A percentile compares a stretch with the other conserved stretches of the same genome.
Evolutionary conservation across 2,329 filamentous ascomycete species (phyloP).

Genomic region (Curvularia sp.): DNA sequence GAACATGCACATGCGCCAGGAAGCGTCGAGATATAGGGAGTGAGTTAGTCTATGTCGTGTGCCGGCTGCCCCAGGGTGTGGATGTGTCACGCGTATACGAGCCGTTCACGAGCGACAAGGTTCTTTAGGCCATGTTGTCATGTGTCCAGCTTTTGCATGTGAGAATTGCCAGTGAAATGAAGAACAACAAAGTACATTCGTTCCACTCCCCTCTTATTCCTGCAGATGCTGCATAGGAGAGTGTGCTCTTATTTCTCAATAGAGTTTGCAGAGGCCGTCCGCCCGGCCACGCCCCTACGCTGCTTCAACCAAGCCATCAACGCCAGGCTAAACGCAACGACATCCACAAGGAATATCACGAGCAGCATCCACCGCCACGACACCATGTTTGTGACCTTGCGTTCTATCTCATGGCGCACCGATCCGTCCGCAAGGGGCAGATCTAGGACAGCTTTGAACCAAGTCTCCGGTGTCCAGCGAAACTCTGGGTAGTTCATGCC

Average conservation of each 20-base stretch:
- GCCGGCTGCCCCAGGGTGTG: not conserved
- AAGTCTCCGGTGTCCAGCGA: conserved; percentile 46
- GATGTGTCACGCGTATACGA: conserved; percentile 4
- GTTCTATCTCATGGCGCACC: conserved; percentile 28
- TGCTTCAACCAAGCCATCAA: conserved; percentile 30
- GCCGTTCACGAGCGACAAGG: conserved; percentile 1
- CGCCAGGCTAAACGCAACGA: conserved; percentile 29
- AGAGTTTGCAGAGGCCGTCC: conserved; percentile 13
- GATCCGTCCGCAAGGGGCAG: conserved; percentile 33
- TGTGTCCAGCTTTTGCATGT: conserved; percentile 3
- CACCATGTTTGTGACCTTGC: conserved; percentile 36
- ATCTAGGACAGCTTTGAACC: conserved; percentile 43
- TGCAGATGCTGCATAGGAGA: not conserved
- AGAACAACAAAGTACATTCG: not conserved
- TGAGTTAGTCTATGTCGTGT: not conserved
- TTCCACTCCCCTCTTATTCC: not conserved
- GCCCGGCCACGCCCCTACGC: conserved; percentile 24
- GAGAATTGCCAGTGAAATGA: not conserved
- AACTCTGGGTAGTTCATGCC: conserved; percentile 32
- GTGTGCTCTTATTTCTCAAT: conserved; percentile 20
- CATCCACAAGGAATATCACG: conserved; percentile 38
- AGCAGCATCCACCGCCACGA: conserved; percentile 47
- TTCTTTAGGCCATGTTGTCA: conserved; percentile 1
- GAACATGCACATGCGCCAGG: not conserved
- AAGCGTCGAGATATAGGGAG: not conserved